These are phyloP conservation scores for Candida alai DNA, from an alignment of 805 yeast species.

Conservation along the genomic window DNA sequence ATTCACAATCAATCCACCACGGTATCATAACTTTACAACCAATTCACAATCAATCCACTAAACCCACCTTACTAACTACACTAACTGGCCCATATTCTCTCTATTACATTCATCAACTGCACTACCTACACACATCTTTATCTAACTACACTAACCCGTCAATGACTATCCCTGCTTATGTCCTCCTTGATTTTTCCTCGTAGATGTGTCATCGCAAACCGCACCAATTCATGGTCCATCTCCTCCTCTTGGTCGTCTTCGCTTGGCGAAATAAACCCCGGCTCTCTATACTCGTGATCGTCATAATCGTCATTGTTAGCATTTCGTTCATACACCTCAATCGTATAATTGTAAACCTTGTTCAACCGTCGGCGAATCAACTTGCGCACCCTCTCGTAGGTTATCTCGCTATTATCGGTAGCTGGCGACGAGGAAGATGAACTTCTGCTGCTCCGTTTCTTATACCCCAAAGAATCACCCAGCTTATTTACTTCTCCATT, in stretches of 20 bases:
- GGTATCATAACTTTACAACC: no score
- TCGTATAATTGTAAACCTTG: conserved; percentile 15
- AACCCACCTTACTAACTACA: no score
- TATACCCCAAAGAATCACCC: conserved; percentile 1
- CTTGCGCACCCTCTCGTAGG: conserved; percentile 22
- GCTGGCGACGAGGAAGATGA: no score
- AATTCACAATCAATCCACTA: no score
- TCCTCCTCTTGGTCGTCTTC: conserved; percentile 7
- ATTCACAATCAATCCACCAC: no score
- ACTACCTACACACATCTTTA: no score
- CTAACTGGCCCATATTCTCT: no score
- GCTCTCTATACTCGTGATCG: conserved; percentile 12
- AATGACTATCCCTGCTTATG: neutral
- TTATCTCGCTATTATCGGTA: no score
- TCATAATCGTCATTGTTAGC: conserved; percentile 11
- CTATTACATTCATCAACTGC: no score
- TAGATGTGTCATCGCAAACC: conserved; percentile 5
- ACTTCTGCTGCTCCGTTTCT: neutral
- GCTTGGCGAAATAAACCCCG: no score
- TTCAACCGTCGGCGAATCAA: conserved; percentile 19
- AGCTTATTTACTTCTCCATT: no score
- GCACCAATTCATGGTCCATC: conserved; percentile 18
- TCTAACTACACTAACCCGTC: neutral
- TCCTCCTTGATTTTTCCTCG: conserved; percentile 6
- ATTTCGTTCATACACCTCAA: conserved; percentile 4